Conservation (phyloP, 2,329 filamentous ascomycete species). For the Colletotrichum camelliae region DNA sequence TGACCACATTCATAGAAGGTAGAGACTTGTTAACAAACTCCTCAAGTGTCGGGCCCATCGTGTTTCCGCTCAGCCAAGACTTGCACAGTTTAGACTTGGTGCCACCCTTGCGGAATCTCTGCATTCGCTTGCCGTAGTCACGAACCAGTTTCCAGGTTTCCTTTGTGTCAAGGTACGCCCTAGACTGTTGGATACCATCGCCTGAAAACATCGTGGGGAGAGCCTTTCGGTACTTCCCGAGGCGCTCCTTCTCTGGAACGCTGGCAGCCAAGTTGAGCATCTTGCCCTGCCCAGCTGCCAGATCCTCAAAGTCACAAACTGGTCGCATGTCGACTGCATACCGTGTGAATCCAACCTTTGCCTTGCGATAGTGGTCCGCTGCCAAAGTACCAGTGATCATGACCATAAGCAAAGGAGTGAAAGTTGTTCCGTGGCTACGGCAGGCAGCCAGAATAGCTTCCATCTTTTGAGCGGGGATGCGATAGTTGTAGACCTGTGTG, state of each 20-base stretch:
- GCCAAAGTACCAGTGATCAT: conserved; percentile 21
- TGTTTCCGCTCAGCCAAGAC: conserved; percentile 18
- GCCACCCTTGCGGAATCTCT: neutral
- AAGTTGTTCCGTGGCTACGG: conserved; percentile 23
- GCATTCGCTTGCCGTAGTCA: conserved; percentile 4
- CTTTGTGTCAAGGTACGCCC: neutral
- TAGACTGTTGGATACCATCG: neutral
- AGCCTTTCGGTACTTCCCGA: neutral
- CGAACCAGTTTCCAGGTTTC: neutral
- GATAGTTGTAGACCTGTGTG: conserved; percentile 5
- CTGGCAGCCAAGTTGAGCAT: conserved; percentile 13
- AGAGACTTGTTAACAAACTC: conserved; percentile 13
- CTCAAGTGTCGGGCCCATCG: conserved; percentile 27
- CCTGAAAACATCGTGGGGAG: neutral
- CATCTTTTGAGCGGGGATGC: conserved; percentile 2
- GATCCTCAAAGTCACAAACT: neutral
- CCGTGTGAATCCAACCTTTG: conserved; percentile 22
- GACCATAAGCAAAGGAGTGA: conserved; percentile 26
- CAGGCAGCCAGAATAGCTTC: conserved; percentile 21
- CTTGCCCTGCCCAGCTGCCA: neutral
- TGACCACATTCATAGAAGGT: neutral
- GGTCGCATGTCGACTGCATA: conserved; percentile 44
- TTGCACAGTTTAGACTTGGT: conserved; percentile 6
- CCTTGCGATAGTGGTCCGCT: conserved; percentile 26
- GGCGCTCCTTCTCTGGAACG: neutral